Conservation (phyloP, 73 alveolate species). For the Paramecium tetraurelia region DNA sequence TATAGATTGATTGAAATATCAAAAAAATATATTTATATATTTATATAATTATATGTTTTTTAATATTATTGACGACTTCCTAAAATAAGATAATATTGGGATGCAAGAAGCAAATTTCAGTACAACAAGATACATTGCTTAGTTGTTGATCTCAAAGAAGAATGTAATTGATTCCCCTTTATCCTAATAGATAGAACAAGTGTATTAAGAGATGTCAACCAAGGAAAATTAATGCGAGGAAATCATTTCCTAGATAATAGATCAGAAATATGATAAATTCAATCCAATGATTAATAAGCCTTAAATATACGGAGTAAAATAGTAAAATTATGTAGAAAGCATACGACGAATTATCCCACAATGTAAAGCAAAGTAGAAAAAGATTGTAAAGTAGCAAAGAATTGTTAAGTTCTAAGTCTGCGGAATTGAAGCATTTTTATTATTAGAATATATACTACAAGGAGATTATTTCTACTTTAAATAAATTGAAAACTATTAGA, state of each 20-base stretch:
- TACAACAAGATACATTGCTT: slow-evolving; percentile 4
- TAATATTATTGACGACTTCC: neutral
- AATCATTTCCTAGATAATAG: neutral
- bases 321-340: neutral
- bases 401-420: neutral
- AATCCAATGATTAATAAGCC: slow-evolving; percentile 10
- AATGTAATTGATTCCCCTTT: neutral
- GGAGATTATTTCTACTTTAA: neutral
- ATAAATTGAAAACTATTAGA: neutral
- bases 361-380: neutral
- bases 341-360: neutral
- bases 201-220: neutral
- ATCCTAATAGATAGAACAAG: neutral
- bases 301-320: neutral
- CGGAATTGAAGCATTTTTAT: neutral
- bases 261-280: neutral
- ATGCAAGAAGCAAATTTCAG: neutral
- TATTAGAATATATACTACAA: neutral
- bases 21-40: neutral
- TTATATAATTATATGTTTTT: neutral
- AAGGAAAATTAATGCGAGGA: slow-evolving; percentile 33
- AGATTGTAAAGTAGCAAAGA: neutral
- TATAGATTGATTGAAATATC: neutral
- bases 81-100: neutral
- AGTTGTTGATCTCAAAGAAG: neutral